phyloP scores from a whole-genome alignment of 768 basidiomycete species.

The Amanita pallidorosea region DNA sequence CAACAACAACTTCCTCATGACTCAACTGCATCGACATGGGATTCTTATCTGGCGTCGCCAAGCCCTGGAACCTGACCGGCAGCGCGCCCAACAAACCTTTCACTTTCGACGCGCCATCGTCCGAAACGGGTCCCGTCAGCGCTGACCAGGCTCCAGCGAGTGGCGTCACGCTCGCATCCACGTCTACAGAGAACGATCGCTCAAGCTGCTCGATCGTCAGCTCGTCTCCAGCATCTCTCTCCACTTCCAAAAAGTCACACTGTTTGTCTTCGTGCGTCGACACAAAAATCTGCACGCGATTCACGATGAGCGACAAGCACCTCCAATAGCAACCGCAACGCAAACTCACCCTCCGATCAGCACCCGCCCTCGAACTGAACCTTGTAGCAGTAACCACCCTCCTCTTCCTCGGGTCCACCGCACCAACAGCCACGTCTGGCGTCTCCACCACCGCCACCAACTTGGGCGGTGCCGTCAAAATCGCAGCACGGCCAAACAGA shows the following conservation, averaged over 20 bases:
- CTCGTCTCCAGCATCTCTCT: slow-evolving; percentile 12
- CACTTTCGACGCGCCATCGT: slow-evolving; percentile 22
- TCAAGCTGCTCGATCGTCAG: slow-evolving; percentile 13
- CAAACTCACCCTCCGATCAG: slow-evolving; percentile 63
- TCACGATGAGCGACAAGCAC: neutral
- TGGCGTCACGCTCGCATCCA: slow-evolving; percentile 55
- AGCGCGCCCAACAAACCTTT: slow-evolving; percentile 53
- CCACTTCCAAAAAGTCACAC: slow-evolving; percentile 14
- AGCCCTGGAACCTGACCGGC: slow-evolving; percentile 61
- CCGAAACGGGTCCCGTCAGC: slow-evolving; percentile 29
- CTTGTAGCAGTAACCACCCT: slow-evolving; percentile 81
- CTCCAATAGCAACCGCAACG: slow-evolving; percentile 1
- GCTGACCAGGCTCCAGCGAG: slow-evolving; percentile 71
- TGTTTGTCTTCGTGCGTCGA: slow-evolving; percentile 68
- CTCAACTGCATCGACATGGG: slow-evolving; percentile 92
- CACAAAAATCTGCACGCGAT: slow-evolving; percentile 54
- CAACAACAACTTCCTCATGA: slow-evolving; percentile 85
- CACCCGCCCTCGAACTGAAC: slow-evolving; percentile 76
- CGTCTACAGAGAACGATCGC: slow-evolving; percentile 34
- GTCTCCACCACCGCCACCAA: slow-evolving; percentile 77
- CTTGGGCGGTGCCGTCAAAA: slow-evolving; percentile 76
- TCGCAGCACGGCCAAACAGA: slow-evolving; percentile 59
- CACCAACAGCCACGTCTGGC: slow-evolving; percentile 82
- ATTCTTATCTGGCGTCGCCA: slow-evolving; percentile 86
- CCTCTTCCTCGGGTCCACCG: slow-evolving; percentile 76